A percentile compares a stretch with the other conserved stretches of the same genome.
Conservation (phyloP, 2,329 filamentous ascomycete genomes). For the Zymoseptoria brevis region DNA sequence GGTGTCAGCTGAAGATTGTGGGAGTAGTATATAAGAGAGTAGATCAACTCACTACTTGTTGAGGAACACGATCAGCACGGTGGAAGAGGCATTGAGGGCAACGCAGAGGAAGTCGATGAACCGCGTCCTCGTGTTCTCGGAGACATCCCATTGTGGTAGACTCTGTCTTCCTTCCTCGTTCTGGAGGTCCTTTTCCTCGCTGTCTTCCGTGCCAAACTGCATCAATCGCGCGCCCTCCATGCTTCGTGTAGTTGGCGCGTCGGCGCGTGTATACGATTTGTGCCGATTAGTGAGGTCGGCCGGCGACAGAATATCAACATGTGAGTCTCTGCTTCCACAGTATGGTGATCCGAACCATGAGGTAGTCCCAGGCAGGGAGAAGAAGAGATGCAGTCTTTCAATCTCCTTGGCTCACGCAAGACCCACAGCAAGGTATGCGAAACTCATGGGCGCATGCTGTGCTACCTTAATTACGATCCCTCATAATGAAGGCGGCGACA, state of each 20-base stretch:
- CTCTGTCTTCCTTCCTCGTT: background rate
- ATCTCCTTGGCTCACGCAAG: background rate
- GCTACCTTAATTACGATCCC: background rate
- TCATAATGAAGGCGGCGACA: background rate
- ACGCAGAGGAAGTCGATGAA: slow-evolving; percentile 5
- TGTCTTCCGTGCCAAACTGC: background rate
- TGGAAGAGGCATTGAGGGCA: slow-evolving; percentile 3
- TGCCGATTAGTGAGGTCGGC: background rate
- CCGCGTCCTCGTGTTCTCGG: background rate
- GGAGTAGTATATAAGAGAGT: background rate
- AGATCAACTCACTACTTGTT: slow-evolving; percentile 2
- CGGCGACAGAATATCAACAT: background rate
- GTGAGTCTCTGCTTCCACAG: background rate
- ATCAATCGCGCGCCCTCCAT: background rate
- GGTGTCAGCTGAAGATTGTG: background rate
- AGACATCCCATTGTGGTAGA: background rate
- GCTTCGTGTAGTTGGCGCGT: background rate
- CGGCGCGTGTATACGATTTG: background rate
- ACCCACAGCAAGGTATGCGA: background rate
- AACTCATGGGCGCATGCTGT: background rate
- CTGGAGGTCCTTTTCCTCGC: background rate
- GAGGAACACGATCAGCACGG: slow-evolving; percentile 4
- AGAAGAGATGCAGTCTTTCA: background rate
- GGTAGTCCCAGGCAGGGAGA: background rate
- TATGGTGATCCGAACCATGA: background rate